Base-by-base conservation (phyloP, 2,329 filamentous ascomycete genomes). In the Myriangium duriaei region DNA sequence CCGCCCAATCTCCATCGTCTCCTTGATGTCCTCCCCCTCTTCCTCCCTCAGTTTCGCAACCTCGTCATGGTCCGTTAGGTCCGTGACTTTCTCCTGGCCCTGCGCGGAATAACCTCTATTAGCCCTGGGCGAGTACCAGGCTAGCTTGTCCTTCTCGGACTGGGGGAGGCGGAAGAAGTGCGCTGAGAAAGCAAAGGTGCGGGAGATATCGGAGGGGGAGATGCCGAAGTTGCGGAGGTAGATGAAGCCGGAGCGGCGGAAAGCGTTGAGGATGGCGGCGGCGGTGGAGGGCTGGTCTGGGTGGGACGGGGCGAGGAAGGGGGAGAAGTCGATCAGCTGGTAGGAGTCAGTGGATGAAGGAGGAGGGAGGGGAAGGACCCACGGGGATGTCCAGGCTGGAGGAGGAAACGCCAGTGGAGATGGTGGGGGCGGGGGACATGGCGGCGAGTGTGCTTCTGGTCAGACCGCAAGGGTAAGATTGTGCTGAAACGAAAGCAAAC, bases 231-330 rank as follows among this genome's bases (percentile, higher is more conserved):
- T 82, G 49, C 78, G 78, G 28, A 93, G 73, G 60, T 94, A 94
- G 46, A 95, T 73, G 65, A 95, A 94, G 41, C 87, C 87, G 2
- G 86, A 81, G 1, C 73, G 79, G 51, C 85, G 79, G 64, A 93
- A 92, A 32, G 81, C 85, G 37, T 75, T 56, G 11, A 86, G 74
- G 48, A 93, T 76, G 30, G 79, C 72, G 39, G 74, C 60, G 24
- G 83, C 84, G 9, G 79, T 56, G 10, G 41, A 28, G 13, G 39
- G 24, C 15, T 38, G 75, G 47, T 93, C 76, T 24, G 78, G 71
- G 36, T 74, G 60, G 17, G 83, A 84, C 7, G 78, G 52, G 41
- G 67, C 57, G 21, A 81, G 69, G 57, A 87, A 88, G 33, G 68
- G 65, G 12, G 71, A 74, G 56, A 88, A 85, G 65, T 88, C 76